Base-by-base conservation (phyloP, 2,329 filamentous ascomycete species). In the Fusarium solani-melongenae region DNA sequence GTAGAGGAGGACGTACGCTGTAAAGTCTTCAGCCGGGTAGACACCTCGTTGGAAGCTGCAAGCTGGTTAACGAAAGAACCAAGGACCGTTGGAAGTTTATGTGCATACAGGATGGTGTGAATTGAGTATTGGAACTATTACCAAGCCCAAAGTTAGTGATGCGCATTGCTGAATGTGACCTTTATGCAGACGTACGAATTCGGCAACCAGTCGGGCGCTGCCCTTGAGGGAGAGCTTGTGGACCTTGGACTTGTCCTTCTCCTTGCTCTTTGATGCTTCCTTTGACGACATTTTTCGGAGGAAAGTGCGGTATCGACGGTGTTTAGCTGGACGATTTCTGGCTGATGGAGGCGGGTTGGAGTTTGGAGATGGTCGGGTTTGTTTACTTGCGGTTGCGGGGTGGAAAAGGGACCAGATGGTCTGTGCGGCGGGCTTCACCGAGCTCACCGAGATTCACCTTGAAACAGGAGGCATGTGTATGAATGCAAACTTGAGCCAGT, bases 21-120 rank as follows among this genome's bases (percentile, higher is more conserved):
- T 94, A 82, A 99, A 99, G 86, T 99, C 96, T 80, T 99, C 96
- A 61, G 96, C 94, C 29, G 96, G 96, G 83, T 99, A 93, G 74
- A 93, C 91, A 68, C 91, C 91, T 80, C 91, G 90, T 83, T 98
- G 96, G 84, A 98, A 98, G 61, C 94, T 96, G 76, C 15, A 17
- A 38, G 12, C 5, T 17, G 5, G 36, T 78, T 70, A 64, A 36
- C 24, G 33, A 44, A 44, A 15, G 57, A 36, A 33, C 9, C 6
- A 27, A 27, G 20, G 2, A n/a, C 6, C 3, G 7, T 36, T n/a
- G 2, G 20, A 22, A 7, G 11, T 5, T 14, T 53, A 5, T 33
- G 65, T 6, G 31, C 39, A 51, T 88, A 96, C 91, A 99, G 88
- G 67, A 99, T 98, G 0, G 95, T 97, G 80, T 99, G 96, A 81